Conservation (phyloP, 1,284 basidiomycete species). For the Anthracocystis panici-leucophaei region DNA sequence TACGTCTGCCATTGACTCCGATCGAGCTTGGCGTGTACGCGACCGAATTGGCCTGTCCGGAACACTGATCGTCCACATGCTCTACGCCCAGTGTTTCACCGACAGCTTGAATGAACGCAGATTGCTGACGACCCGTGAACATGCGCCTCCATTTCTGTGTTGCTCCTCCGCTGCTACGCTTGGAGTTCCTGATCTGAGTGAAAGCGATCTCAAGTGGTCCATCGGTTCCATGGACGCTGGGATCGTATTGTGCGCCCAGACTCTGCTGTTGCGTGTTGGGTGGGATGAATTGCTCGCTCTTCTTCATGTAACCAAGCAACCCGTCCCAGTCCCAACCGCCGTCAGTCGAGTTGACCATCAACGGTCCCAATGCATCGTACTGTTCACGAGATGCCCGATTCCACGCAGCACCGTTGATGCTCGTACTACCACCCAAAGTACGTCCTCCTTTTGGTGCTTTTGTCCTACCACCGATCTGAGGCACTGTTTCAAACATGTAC, state of each 20-base stretch:
- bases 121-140: constrained; percentile 75
- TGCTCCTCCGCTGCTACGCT: constrained; percentile 5
- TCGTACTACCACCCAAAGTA: constrained; percentile 75
- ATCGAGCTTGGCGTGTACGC: constrained; percentile 73
- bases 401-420: constrained; percentile 76
- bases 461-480: constrained; percentile 63
- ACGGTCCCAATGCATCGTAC: constrained; percentile 74
- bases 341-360: constrained; percentile 71
- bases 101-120: constrained; percentile 73
- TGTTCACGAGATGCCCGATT: constrained; percentile 75
- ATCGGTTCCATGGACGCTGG: constrained; percentile 72
- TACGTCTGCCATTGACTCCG: constrained; percentile 32
- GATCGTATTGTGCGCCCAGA: constrained; percentile 73
- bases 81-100: constrained; percentile 73
- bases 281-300: constrained; percentile 75
- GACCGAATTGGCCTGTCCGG: constrained; percentile 75
- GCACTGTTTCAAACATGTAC: constrained; percentile 74
- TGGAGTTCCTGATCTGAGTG: constrained; percentile 67
- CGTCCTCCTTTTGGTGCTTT: constrained; percentile 73
- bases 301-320: constrained; percentile 74
- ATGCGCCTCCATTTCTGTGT: constrained; percentile 69
- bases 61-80: constrained; percentile 74
- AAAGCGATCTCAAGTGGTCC: constrained; percentile 75
- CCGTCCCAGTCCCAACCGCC: constrained; percentile 75
- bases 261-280: constrained; percentile 73